A percentile compares a stretch with the other conserved stretches of the same genome.
Conservation (phyloP, 352 stramenopile genomes). For the Globisporangium ultimum region DNA sequence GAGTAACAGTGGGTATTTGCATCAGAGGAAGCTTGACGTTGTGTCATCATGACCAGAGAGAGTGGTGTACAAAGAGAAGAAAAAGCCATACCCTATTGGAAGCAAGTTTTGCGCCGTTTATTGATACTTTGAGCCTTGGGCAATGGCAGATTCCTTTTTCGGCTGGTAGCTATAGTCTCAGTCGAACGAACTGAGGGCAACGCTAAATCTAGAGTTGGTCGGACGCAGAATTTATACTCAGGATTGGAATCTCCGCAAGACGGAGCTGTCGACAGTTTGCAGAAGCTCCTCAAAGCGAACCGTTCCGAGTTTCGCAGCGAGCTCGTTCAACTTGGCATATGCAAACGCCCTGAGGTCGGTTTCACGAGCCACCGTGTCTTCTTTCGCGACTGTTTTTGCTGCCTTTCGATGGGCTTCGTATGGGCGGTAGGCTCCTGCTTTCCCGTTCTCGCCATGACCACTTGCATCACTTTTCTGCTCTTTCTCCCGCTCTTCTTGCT, state of each 20-base stretch:
- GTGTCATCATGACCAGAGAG: no score
- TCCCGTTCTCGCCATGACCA: not conserved
- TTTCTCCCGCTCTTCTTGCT: conserved; percentile 34
- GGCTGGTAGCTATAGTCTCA: no score
- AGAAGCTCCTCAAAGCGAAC: conserved; percentile 48
- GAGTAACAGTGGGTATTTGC: no score
- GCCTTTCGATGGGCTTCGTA: conserved; percentile 39
- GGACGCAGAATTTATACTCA: not conserved
- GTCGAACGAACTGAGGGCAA: no score
- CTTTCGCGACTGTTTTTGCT: conserved; percentile 17
- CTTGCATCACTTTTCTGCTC: not conserved
- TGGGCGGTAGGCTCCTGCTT: conserved; percentile 46
- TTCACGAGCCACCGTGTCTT: conserved; percentile 34
- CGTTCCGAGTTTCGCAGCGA: conserved; percentile 37
- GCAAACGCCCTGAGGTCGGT: conserved; percentile 48
- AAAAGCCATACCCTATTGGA: no score
- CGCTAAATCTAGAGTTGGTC: no score
- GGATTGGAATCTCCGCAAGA: conserved; percentile 49
- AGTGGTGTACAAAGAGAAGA: no score
- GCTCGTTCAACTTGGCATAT: conserved; percentile 32
- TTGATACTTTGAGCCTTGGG: no score
- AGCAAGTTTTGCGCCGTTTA: no score
- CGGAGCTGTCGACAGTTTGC: conserved; percentile 52
- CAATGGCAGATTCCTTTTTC: no score
- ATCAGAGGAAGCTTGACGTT: no score